phyloP scores from a whole-genome alignment of 2,329 filamentous ascomycete species.

The Epichloe sibirici region DNA sequence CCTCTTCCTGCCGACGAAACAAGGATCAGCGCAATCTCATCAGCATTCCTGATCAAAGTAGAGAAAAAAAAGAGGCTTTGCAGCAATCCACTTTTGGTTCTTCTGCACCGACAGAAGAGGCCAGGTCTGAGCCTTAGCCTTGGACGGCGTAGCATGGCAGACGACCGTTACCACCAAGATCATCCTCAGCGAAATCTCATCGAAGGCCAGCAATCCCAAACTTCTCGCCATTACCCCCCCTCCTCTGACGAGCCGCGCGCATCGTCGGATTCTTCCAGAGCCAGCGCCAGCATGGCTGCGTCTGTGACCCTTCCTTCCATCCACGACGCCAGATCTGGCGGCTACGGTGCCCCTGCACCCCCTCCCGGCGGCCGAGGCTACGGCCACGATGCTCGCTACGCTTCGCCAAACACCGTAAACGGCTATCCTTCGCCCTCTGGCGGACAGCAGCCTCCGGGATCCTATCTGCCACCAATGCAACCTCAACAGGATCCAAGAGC shows the following conservation, averaged over 20 bases:
- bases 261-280: conserved; percentile 10
- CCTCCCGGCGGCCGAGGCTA: conserved; percentile 21
- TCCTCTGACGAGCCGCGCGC: conserved; percentile 9
- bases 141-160: conserved; percentile 24
- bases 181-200: conserved; percentile 22
- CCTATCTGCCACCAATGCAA: conserved; percentile 28
- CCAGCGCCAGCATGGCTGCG: conserved; percentile 28
- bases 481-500: conserved; percentile 22
- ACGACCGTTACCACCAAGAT: conserved; percentile 26
- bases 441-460: conserved; percentile 17
- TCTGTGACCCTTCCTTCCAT: conserved; percentile 38
- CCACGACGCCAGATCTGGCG: conserved; percentile 29
- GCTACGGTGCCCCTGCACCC: conserved; percentile 20
- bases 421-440: conserved; percentile 32
- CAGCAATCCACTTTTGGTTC: conserved; percentile 7
- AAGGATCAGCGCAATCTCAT: conserved; percentile 5
- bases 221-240: conserved; percentile 5
- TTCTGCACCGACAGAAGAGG: conserved; percentile 15
- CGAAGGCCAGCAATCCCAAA: conserved; percentile 20
- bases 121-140: conserved; percentile 11
- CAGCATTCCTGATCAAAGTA: neutral
- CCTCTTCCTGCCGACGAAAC: neutral
- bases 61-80: conserved; percentile 1
- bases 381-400: conserved; percentile 25
- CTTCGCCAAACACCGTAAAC: conserved; percentile 32